Evolutionary conservation across 169 alveolate genomes (phyloP), one percentile per base, ranked within the genome.

Genomic region (Cryptosporidium ubiquitum): DNA sequence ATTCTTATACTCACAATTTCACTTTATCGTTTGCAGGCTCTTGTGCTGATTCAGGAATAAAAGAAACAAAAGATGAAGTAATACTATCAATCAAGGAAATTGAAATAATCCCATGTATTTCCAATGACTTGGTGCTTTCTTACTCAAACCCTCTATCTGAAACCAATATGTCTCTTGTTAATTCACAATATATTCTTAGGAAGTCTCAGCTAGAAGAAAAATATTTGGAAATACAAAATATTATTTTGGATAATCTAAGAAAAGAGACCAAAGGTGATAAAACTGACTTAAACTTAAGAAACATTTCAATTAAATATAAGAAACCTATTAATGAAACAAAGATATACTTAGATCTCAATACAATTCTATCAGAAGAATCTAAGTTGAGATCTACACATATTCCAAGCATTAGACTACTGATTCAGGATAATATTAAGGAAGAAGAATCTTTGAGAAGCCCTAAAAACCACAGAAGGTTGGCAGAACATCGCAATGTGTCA

Each of bases 51-150:
- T 33, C 69, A 20, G 26, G 20, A 26, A 7, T 5, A 1, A 20
- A n/a, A 35, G 20, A 55, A 18, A 37, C 20, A 40, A 58, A n/a
- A 37, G 89, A 79, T 7, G 69, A 20, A 18, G 18, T 42, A 14
- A 29, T 42, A 10, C 23, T 79, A 44, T 79, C 79, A n/a, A 7
- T 79, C 4, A 23, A 0, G 18, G 89, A 58, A 39, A 64, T 79
- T 7, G 89, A 79, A 26, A 18, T 79, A 2, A 40, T 61, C 23
- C 89, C 89, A 3, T 79, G 89, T 47, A 58, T 61, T 20, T 44
- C 89, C n/a, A 58, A 79, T 79, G 89, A 79, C 42, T 31, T 79
- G 16, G 75, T n/a, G 1, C 52, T 79, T 58, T 79, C 89, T 23
- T 64, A 61, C 18, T 79, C 89, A 7, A 79, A 79, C 40, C 89